A percentile compares a stretch with the other conserved stretches of the same genome.
phyloP scores from a whole-genome alignment of 1,284 basidiomycete genomes.

The Chiua sp. region DNA sequence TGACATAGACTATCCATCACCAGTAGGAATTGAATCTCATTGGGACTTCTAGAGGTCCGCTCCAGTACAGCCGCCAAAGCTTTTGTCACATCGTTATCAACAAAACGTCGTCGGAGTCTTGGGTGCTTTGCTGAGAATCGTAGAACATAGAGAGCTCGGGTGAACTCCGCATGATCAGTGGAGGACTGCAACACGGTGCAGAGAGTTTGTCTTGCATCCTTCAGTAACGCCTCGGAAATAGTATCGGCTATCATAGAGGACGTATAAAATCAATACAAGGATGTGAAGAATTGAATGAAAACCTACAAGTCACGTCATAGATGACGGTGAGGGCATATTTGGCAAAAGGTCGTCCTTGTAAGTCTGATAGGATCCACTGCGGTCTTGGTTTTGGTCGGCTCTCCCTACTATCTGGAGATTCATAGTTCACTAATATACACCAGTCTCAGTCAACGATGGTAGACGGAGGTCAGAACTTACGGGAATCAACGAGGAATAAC shows the following conservation, averaged over 20 bases:
- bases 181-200: not conserved
- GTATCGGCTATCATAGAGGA: not conserved
- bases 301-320: not conserved
- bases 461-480: not conserved
- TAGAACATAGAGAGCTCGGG: not conserved
- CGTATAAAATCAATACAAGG: not conserved
- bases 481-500: constrained; percentile 5
- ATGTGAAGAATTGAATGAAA: not conserved
- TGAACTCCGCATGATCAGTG: not conserved
- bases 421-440: not conserved
- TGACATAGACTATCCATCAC: constrained; percentile 1
- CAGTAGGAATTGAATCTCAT: not conserved
- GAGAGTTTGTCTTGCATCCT: not conserved
- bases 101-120: not conserved
- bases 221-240: not conserved
- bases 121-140: not conserved
- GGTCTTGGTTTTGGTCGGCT: not conserved
- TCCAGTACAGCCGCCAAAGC: constrained; percentile 1
- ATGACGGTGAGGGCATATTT: constrained; percentile 13
- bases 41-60: not conserved
- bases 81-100: not conserved
- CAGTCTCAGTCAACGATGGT: not conserved
- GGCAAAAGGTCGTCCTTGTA: not conserved
- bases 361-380: not conserved
- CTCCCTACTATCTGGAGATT: not conserved